These are phyloP conservation scores for Sclerotinia borealis DNA, from an alignment of 2,329 filamentous ascomycete genomes.

Conservation along the genomic window DNA sequence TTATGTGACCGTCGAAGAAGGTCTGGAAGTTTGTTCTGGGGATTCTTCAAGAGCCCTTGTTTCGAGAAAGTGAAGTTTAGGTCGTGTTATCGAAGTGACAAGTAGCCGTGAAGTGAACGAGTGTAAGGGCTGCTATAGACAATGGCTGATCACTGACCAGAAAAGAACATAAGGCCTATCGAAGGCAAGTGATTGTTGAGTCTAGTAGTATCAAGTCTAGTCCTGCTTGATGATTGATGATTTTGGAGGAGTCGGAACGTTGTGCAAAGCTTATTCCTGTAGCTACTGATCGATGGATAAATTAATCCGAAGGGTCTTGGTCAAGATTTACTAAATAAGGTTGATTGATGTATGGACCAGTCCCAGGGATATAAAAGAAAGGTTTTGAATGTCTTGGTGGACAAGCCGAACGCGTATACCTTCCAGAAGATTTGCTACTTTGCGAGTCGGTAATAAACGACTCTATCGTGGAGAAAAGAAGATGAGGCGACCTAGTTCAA, in stretches of 20 bases:
- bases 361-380: slow-evolving; percentile 23
- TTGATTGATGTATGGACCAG: slow-evolving; percentile 22
- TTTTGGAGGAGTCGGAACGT: slow-evolving; percentile 14
- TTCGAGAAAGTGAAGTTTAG: slow-evolving; percentile 5
- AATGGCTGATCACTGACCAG: slow-evolving; percentile 28
- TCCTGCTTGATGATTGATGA: slow-evolving; percentile 15
- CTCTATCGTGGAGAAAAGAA: slow-evolving; percentile 17
- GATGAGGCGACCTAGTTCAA: slow-evolving; percentile 23
- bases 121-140: slow-evolving; percentile 25
- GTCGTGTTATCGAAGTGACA: not conserved
- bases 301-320: slow-evolving; percentile 17
- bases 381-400: slow-evolving; percentile 22
- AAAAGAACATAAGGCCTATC: slow-evolving; percentile 26
- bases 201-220: slow-evolving; percentile 15
- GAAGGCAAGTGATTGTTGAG: slow-evolving; percentile 18
- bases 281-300: slow-evolving; percentile 20
- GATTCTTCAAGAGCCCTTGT: slow-evolving; percentile 3
- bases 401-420: slow-evolving; percentile 29
- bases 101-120: slow-evolving; percentile 30
- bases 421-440: slow-evolving; percentile 14
- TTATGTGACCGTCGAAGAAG: slow-evolving; percentile 14
- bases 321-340: slow-evolving; percentile 27
- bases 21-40: not conserved
- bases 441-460: slow-evolving; percentile 4
- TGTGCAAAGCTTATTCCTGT: slow-evolving; percentile 20